Evolutionary conservation across 441 rosid genomes (phyloP), one percentile per base, ranked within the genome.

Genomic region (Omphalea diandra): DNA sequence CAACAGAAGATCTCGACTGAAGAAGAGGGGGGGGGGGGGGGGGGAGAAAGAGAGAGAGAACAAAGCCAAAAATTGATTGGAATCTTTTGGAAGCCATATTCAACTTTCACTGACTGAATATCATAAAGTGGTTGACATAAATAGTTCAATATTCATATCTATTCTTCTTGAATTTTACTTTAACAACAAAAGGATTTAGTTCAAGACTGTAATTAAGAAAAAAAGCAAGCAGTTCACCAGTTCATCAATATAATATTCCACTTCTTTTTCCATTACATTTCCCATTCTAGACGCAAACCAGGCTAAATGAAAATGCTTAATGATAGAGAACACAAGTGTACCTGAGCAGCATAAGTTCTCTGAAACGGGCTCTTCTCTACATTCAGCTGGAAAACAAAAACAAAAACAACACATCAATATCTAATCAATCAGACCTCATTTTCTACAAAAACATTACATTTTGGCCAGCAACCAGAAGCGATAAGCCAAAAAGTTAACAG

Each of bases 321-420:
- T 4, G n/a, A 68, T 9, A 44, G 3, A 26, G 50, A 54, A 59
- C 33, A 59, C 14, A 55, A 65, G 40, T 49, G 20, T 55, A 93
- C 94, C 96, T 93, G 97, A 65, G 89, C 78, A 68, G 96, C 98
- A 80, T 91, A 93, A 77, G 96, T 82, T 77, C 97, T 86, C 75
- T 91, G 97, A 78, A 93, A 93, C 1, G 94, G 96, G 49, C 97
- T 93, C 81, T 89, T 91, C 70, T 88, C 98, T 6, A 86, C 70
- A 75, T 91, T 93, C 26, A 93, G 93, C 98, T 93, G 94, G 40
- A 80, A 87, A 44, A n/a, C 27, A 32, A 15, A 32, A 33, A 36
- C 52, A 27, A 50, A n/a, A 43, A 4, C 33, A 26, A n/a, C 56
- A 58, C 14, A 47, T 14, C 50, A 54, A 68, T 2, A 71, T 53